Evolutionary conservation across 352 stramenopile genomes (phyloP).

Genomic region (Pythium vanterpoolii): DNA sequence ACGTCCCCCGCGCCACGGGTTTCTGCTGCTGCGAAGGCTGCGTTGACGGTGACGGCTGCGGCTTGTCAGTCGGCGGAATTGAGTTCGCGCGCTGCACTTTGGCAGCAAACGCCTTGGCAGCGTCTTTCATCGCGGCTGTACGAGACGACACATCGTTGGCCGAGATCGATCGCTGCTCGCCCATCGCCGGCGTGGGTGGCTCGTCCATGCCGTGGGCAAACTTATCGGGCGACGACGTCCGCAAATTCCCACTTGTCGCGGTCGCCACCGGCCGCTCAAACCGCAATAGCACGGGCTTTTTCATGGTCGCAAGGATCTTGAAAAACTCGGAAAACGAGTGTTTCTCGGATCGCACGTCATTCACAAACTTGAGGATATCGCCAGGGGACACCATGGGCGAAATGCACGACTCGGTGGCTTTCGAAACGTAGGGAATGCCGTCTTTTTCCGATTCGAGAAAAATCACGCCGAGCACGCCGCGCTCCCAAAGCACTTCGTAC

Average conservation of each 20-base stretch:
- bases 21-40: constrained; percentile 33
- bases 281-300: constrained; percentile 83
- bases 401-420: constrained; percentile 84
- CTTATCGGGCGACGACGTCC: constrained; percentile 7
- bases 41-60: constrained; percentile 16
- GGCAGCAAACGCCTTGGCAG: constrained; percentile 14
- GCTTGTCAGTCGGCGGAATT: constrained; percentile 46
- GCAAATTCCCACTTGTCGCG: neutral
- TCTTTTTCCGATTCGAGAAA: constrained; percentile 86
- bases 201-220: neutral
- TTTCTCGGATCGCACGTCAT: constrained; percentile 81
- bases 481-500: constrained; percentile 87
- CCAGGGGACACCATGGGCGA: constrained; percentile 61
- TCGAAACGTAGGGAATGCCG: constrained; percentile 83
- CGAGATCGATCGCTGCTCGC: constrained; percentile 42
- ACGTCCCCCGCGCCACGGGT: constrained; percentile 37
- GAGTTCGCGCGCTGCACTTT: constrained; percentile 62
- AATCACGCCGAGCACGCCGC: constrained; percentile 81
- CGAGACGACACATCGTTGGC: constrained; percentile 22
- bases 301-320: constrained; percentile 88
- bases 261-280: constrained; percentile 79
- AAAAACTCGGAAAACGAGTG: constrained; percentile 89
- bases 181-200: neutral
- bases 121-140: constrained; percentile 26
- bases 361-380: constrained; percentile 84